Evolutionary conservation across 2,329 filamentous ascomycete species (phyloP), one percentile per base, ranked within the genome.

Genomic region (Xylaria digitata): DNA sequence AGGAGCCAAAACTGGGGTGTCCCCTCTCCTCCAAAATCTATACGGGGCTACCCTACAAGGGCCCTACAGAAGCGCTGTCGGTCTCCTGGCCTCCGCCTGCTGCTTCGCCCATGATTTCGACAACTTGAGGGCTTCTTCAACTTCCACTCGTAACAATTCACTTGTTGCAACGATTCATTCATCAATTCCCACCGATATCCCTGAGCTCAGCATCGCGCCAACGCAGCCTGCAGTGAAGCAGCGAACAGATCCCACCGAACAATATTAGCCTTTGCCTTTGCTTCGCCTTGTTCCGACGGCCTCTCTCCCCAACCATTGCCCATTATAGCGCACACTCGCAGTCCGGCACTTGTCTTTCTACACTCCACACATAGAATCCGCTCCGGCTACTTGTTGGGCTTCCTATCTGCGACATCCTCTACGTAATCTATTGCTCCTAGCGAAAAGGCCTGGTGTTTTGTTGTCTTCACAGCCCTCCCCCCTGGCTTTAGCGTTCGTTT

Each of bases 401-500:
- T 56, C 55, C 56, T 42, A 26, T 50, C 61, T 55, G 45, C 45
- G 49, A 23, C 45, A 48, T 45, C 50, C 42, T 53, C 65, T 65
- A 54, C 65, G 42, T 49, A 45, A 30, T 40, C 50, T 56, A 23
- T 59, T 62, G 45, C 50, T 48, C 52, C 45, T 13, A 17, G 26
- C 53, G 43, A 43, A 23, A 43, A 40, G 55, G 23, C 40, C 42
- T 32, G 52, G 42, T 52, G 61, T 55, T 43, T 13, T 32, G 42
- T 57, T 52, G 42, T 32, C 52, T 64, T 68, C 66, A 52, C 60
- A 55, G 68, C 61, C 42, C 55, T 54, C 54, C 65, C 65, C 63
- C 69, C 50, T 70, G 50, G 70, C 66, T 70, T 68, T 63, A 68
- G 70, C 67, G 63, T 71, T 53, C 63, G 50, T 66, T 67, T 54